phyloP scores from a whole-genome alignment of 2,329 filamentous ascomycete genomes.

The Neospermospora avenae region DNA sequence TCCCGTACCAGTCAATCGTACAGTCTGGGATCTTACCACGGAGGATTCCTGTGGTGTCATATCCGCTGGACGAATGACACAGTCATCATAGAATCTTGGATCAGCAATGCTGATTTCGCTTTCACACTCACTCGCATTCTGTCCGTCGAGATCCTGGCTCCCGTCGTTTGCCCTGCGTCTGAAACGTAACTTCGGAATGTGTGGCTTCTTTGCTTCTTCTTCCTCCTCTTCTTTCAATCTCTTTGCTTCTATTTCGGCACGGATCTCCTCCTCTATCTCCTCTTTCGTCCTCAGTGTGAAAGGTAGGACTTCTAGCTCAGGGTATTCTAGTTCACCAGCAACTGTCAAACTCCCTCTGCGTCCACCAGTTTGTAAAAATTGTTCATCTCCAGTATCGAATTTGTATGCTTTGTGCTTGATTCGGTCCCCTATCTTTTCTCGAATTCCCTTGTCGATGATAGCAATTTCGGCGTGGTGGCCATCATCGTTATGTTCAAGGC shows the following conservation, averaged over 20 bases:
- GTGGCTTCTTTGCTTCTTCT: neutral
- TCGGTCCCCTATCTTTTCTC: constrained; percentile 13
- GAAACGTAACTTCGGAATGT: neutral
- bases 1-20: neutral
- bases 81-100: constrained; percentile 31
- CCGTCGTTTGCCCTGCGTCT: constrained; percentile 11
- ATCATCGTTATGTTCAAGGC: constrained; percentile 24
- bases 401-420: constrained; percentile 18
- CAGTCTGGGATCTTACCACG: neutral
- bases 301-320: constrained; percentile 31
- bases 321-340: constrained; percentile 27
- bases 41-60: neutral
- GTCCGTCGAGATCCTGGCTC: constrained; percentile 7
- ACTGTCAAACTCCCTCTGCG: constrained; percentile 27
- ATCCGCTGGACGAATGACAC: constrained; percentile 16
- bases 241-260: constrained; percentile 9
- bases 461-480: constrained; percentile 21
- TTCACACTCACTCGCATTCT: constrained; percentile 1
- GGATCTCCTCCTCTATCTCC: constrained; percentile 9
- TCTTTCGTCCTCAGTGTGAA: constrained; percentile 16
- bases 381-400: constrained; percentile 17
- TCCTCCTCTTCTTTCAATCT: constrained; percentile 1
- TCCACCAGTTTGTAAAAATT: constrained; percentile 18
- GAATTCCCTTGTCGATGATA: constrained; percentile 14
- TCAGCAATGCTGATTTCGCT: constrained; percentile 24